Conservation (phyloP, 345 rosid genomes). For the Eucalyptus pumila region DNA sequence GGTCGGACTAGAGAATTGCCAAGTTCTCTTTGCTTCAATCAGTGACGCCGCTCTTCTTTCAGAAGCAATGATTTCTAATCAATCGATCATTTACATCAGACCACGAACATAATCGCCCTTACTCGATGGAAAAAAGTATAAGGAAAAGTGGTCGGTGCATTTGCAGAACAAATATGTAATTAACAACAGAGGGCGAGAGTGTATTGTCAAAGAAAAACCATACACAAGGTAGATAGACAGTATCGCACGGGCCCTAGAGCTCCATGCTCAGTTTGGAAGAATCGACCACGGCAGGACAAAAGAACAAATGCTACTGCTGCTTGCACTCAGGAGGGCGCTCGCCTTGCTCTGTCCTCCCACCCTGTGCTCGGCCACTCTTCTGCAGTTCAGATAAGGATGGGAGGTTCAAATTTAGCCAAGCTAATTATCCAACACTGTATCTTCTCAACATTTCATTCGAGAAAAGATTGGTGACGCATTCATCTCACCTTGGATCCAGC, state of each 20-base stretch:
- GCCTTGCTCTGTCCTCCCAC: slow-evolving; percentile 43
- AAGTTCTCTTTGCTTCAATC: background rate
- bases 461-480: background rate
- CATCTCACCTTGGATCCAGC: background rate
- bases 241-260: background rate
- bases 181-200: background rate
- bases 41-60: background rate
- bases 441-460: background rate
- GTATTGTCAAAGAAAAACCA: background rate
- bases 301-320: slow-evolving; percentile 42
- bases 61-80: background rate
- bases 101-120: background rate
- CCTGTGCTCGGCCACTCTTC: slow-evolving; percentile 49
- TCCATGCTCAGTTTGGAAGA: background rate
- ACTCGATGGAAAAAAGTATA: background rate
- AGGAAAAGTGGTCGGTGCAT: background rate
- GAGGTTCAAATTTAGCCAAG: background rate
- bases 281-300: background rate
- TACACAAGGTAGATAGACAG: background rate
- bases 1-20: background rate
- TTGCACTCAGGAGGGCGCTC: slow-evolving; percentile 97
- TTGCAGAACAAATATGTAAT: background rate
- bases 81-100: background rate
- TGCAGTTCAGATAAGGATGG: background rate
- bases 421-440: background rate